Percentiles rank a stretch among this genome's conserved stretches.
Conservation (phyloP, 345 rosid species). For the Murraya koenigii region DNA sequence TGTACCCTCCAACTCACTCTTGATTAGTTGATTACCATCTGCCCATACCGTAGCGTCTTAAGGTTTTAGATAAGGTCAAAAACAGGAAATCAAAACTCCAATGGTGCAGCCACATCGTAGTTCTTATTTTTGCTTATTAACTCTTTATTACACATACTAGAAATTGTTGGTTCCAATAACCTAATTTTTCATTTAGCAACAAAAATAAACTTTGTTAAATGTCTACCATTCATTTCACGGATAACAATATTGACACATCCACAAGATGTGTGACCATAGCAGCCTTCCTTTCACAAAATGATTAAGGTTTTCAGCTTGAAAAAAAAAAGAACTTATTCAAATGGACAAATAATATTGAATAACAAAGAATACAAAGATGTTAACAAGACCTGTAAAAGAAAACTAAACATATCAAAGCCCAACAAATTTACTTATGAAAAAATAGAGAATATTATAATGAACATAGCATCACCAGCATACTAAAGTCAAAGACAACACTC, state of each 20-base stretch:
- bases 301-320: not conserved
- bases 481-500: not conserved
- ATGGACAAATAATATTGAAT: not conserved
- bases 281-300: not conserved
- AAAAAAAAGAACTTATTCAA: not conserved
- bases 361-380: not conserved
- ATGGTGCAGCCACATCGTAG: not conserved
- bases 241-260: not conserved
- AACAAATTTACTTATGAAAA: not conserved
- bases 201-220: not conserved
- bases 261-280: not conserved
- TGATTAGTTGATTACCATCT: not conserved
- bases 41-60: not conserved
- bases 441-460: not conserved
- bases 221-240: not conserved
- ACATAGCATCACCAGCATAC: not conserved
- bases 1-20: not conserved
- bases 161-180: not conserved
- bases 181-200: not conserved
- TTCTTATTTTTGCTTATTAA: not conserved
- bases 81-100: not conserved
- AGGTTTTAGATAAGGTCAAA: not conserved
- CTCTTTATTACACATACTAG: not conserved
- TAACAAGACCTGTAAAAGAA: not conserved
- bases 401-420: constrained; percentile 2